phyloP scores from a whole-genome alignment of 2,329 filamentous ascomycete genomes.

The Curvularia sp. region DNA sequence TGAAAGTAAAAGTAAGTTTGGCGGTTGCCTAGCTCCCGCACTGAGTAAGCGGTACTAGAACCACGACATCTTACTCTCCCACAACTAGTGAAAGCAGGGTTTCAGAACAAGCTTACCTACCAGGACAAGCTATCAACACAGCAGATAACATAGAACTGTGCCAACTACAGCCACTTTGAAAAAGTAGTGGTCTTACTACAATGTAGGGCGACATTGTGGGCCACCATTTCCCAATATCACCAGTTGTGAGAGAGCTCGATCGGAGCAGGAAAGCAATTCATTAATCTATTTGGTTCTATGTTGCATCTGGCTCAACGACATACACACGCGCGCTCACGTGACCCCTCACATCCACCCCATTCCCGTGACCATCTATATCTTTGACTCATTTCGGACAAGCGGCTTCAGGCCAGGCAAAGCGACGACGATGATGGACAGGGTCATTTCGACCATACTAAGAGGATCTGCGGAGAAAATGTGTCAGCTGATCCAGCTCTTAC shows the following conservation, averaged over 20 bases:
- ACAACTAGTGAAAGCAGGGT: too few species aligned
- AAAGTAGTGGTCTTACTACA: too few species aligned
- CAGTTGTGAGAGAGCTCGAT: too few species aligned
- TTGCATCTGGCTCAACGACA: too few species aligned
- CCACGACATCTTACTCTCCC: too few species aligned
- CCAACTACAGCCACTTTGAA: too few species aligned
- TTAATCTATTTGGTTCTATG: neutral
- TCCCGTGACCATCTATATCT: neutral
- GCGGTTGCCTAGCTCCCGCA: neutral
- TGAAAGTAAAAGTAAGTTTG: neutral
- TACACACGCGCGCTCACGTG: neutral
- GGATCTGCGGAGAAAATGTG: constrained; percentile 13
- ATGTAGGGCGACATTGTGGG: too few species aligned
- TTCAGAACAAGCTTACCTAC: too few species aligned
- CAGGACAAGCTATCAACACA: too few species aligned
- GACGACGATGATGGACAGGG: constrained; percentile 33
- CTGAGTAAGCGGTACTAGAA: neutral
- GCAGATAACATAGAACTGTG: too few species aligned
- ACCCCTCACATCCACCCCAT: too few species aligned
- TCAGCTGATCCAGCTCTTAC: neutral
- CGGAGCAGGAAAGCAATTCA: neutral
- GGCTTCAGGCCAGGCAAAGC: constrained; percentile 31
- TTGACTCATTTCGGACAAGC: constrained; percentile 7
- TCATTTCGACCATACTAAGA: constrained; percentile 34
- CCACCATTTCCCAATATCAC: too few species aligned